Conservation (phyloP, 2,329 filamentous ascomycete genomes). For the Aspergillus brunneoviolaceus region DNA sequence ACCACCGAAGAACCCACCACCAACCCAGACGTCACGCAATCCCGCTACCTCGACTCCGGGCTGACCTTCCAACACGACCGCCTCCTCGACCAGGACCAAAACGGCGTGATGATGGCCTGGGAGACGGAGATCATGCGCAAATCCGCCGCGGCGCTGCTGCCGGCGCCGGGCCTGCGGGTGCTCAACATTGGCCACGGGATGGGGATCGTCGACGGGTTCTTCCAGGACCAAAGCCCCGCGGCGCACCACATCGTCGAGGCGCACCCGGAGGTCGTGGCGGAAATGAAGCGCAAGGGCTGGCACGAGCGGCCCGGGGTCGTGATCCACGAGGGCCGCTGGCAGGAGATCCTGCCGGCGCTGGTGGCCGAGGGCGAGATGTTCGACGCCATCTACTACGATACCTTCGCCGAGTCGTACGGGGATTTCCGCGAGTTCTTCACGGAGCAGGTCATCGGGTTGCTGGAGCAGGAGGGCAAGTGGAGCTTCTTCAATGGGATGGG, state of each 20-base stretch:
- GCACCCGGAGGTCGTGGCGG: conserved; percentile 71
- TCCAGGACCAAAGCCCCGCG: conserved; percentile 65
- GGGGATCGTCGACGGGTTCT: conserved; percentile 80
- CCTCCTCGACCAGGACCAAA: conserved; percentile 71
- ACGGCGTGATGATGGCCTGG: conserved; percentile 94
- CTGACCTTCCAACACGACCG: conserved; percentile 65
- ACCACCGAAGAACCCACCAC: conserved; percentile 7
- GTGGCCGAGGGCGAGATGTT: conserved; percentile 69
- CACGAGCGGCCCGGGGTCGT: conserved; percentile 59
- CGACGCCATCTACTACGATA: conserved; percentile 95
- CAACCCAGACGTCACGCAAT: conserved; percentile 56
- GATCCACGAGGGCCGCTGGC: conserved; percentile 75
- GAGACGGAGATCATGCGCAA: conserved; percentile 82
- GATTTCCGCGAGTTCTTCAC: conserved; percentile 84
- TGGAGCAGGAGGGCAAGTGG: conserved; percentile 58
- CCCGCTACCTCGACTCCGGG: conserved; percentile 66
- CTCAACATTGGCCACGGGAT: conserved; percentile 89
- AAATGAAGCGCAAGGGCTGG: conserved; percentile 67
- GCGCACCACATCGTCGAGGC: conserved; percentile 84
- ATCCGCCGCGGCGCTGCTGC: conserved; percentile 67
- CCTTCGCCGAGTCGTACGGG: conserved; percentile 89
- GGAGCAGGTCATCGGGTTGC: conserved; percentile 77
- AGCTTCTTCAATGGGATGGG: conserved; percentile 75
- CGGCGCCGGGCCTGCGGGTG: conserved; percentile 63
- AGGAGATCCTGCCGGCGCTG: conserved; percentile 71